Evolutionary conservation across 257 asterid genomes (phyloP).

Genomic region (Capsicum pubescens): DNA sequence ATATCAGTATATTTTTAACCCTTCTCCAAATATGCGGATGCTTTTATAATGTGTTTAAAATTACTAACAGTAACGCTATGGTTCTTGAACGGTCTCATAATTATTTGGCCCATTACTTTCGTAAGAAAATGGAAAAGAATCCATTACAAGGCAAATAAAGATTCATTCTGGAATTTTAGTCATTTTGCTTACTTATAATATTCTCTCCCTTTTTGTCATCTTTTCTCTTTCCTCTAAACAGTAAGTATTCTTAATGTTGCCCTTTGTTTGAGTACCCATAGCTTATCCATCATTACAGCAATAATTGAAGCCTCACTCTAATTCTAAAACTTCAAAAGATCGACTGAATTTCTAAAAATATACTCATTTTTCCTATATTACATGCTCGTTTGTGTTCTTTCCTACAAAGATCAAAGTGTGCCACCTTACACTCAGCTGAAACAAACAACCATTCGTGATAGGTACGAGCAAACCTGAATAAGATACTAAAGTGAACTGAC

Average conservation of each 20-base stretch:
- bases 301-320: not conserved
- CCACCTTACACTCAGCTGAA: no score
- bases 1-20: not conserved
- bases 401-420: not conserved
- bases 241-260: not conserved
- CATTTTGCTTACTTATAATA: not conserved
- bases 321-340: not conserved
- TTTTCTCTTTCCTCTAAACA: slow-evolving; percentile 3
- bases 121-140: not conserved
- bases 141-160: not conserved
- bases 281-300: not conserved
- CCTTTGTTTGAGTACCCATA: not conserved
- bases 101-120: not conserved
- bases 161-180: not conserved
- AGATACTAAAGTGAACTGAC: not conserved
- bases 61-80: not conserved
- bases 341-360: not conserved
- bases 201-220: not conserved
- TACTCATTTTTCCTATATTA: slow-evolving; percentile 9
- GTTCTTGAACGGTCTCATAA: not conserved
- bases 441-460: not conserved
- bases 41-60: not conserved
- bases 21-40: slow-evolving; percentile 19
- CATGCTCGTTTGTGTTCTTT: not conserved
- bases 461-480: not conserved